phyloP scores from a whole-genome alignment of 768 basidiomycete species.

The Podaxis sp. region DNA sequence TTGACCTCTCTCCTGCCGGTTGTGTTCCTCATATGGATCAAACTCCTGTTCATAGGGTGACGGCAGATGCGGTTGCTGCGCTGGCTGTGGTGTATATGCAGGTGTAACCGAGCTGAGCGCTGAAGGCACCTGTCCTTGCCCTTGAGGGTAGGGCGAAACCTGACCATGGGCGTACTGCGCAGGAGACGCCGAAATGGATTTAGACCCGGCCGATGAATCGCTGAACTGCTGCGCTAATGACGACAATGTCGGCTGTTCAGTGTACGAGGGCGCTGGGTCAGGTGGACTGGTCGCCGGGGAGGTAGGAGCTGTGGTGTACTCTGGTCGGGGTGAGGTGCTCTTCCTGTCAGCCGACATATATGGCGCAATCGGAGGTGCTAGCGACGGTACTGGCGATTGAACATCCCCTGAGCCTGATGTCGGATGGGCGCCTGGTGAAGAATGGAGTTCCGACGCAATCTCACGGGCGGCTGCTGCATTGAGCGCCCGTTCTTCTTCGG shows the following conservation, averaged over 20 bases:
- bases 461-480: slow-evolving; percentile 71
- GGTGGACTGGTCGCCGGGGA: slow-evolving; percentile 19
- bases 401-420: not conserved
- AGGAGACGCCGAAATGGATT: not conserved
- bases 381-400: not conserved
- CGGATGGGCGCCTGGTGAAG: slow-evolving; percentile 16
- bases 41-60: not conserved
- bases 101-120: not conserved
- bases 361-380: slow-evolving; percentile 5
- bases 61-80: not conserved
- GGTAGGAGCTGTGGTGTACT: slow-evolving; percentile 26
- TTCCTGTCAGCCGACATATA: slow-evolving; percentile 16
- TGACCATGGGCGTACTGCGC: not conserved
- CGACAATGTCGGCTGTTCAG: slow-evolving; percentile 18
- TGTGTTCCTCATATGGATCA: not conserved
- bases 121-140: not conserved
- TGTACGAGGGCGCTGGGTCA: slow-evolving; percentile 39
- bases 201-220: slow-evolving; percentile 21
- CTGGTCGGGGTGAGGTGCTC: slow-evolving; percentile 34
- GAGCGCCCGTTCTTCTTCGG: slow-evolving; percentile 49
- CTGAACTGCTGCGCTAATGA: slow-evolving; percentile 18
- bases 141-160: not conserved
- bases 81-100: not conserved
- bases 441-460: slow-evolving; percentile 63
- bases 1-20: not conserved